Conservation (phyloP, 148 eudicot species). For the Spergularia bocconei region DNA sequence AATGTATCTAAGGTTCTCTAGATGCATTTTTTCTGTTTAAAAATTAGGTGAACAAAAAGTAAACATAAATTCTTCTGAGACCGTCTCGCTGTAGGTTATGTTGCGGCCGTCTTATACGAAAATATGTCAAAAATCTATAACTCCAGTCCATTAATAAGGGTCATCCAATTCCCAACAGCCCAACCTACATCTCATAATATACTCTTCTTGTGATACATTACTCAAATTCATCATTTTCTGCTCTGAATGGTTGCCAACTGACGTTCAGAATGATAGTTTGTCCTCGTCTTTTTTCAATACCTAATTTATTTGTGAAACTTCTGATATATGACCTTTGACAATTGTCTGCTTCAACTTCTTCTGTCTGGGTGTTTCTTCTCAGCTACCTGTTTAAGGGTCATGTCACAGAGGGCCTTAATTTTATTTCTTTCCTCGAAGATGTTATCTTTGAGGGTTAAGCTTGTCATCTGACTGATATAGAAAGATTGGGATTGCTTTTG, state of each 20-base stretch:
- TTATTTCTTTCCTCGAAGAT: not conserved
- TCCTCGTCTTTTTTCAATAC: not conserved
- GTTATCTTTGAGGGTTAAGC: not conserved
- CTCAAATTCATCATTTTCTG: not conserved
- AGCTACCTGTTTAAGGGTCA: no score
- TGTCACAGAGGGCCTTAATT: not conserved
- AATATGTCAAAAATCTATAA: no score
- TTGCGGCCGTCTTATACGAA: no score
- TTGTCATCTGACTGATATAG: not conserved
- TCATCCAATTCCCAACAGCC: no score
- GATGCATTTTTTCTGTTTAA: no score
- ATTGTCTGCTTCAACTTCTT: not conserved
- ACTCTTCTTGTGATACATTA: not conserved
- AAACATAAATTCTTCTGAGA: no score
- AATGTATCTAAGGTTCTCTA: no score
- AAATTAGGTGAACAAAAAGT: no score
- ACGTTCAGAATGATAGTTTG: not conserved
- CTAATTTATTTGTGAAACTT: not conserved
- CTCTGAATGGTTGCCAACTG: not conserved
- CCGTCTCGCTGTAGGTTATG: no score
- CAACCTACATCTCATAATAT: no score
- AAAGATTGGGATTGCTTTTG: not conserved
- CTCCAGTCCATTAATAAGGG: no score
- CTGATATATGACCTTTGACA: not conserved
- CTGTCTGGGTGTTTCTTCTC: no score